phyloP scores from a whole-genome alignment of 2,329 filamentous ascomycete species.

The Calonectria pauciramosa region DNA sequence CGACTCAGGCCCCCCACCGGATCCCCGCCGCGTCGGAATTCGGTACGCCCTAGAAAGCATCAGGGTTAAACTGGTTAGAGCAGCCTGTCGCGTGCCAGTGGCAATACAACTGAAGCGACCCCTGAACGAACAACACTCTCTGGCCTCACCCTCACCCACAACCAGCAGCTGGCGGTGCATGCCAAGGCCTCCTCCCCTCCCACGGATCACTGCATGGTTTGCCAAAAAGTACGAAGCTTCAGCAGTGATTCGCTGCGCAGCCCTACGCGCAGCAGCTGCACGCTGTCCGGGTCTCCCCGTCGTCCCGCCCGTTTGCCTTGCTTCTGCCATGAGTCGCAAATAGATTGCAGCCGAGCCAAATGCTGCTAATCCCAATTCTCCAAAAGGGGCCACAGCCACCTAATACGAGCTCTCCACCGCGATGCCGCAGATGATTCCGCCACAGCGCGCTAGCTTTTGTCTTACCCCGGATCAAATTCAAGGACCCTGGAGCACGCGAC shows the following conservation, averaged over 20 bases:
- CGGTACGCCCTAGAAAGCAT: slow-evolving; percentile 13
- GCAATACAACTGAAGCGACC: neutral
- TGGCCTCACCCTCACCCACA: neutral
- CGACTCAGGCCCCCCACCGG: neutral
- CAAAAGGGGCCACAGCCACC: slow-evolving; percentile 12
- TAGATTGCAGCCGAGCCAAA: neutral
- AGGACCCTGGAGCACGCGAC: slow-evolving; percentile 18
- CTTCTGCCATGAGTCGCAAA: neutral
- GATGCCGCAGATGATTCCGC: slow-evolving; percentile 9
- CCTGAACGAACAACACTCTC: neutral
- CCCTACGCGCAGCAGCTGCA: neutral
- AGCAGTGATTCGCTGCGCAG: neutral
- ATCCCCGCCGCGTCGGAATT: slow-evolving; percentile 16
- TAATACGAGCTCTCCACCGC: slow-evolving; percentile 19
- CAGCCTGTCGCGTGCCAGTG: slow-evolving; percentile 23
- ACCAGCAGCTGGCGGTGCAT: neutral
- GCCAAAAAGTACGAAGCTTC: neutral
- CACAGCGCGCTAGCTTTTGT: slow-evolving; percentile 11
- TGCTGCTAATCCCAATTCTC: neutral
- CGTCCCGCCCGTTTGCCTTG: neutral
- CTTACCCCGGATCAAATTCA: slow-evolving; percentile 19
- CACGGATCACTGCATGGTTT: neutral
- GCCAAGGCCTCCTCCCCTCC: neutral
- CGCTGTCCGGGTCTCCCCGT: neutral
- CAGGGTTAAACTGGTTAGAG: slow-evolving; percentile 21